Evolutionary conservation across 2,329 filamentous ascomycete genomes (phyloP), one percentile per base, ranked within the genome.

Genomic region (Hypoxylon sp.): DNA sequence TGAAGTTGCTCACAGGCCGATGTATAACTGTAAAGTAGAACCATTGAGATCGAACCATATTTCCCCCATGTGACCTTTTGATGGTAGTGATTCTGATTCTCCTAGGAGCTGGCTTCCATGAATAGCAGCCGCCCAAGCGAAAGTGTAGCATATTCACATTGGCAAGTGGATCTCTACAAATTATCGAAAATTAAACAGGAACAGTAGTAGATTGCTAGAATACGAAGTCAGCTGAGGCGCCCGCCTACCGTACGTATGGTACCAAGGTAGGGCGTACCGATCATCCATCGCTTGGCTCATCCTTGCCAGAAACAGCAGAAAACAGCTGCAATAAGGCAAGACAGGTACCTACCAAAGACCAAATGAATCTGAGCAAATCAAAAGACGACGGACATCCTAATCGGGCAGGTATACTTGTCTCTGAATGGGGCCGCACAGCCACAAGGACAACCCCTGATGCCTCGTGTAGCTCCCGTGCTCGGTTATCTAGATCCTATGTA

Each of bases 311-410:
- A 28, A 14, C 11, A 23, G 1, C 30, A 30, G 7, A 43, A 28
- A 28, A 43, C 17, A 6, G 34, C 28, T 23, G 49, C 19, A 21
- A 21, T 28, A 5, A 49, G 41, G 34, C 21, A 21, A 59, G 21
- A 11, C n/a, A n/a, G n/a, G n/a, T n/a, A n/a, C n/a, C 30, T 43
- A 2, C 3, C 36, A 10, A 30, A n/a, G 30, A 23, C 32, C 43
- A 46, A 34, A 14, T 5, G 3, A 14, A 49, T 14, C 23, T 23
- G 5, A 45, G 41, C 67, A 57, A 70, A 70, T 70, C 61, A 67
- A 64, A 67, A 56, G 32, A 45, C 19, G 50, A 43, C 52, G 5
- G 50, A 23, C 38, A 32, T 65, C 67, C 67, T 10, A 63, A 70
- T 67, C 23, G 14, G 61, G 67, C 25, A 70, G 51, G 17, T 62